Base-by-base conservation (phyloP, 2,329 filamentous ascomycete species). In the Alternaria alternata region DNA sequence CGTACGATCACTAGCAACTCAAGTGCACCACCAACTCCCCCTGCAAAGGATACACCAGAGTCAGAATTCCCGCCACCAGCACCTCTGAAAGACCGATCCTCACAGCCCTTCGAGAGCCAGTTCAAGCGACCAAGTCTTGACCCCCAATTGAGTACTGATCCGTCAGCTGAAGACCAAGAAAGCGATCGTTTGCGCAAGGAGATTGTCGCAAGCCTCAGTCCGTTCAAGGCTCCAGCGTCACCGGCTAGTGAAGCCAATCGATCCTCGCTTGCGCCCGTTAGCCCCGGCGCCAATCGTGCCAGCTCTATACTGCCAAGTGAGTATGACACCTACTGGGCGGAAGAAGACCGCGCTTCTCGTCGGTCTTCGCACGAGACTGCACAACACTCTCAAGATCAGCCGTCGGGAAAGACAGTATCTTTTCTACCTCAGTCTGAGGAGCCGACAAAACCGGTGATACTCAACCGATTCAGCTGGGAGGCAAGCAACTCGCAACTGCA, bases 151-250 rank as follows among this genome's bases (percentile, higher is more conserved):
- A 86, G 84, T 69, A 85, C 84, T 0, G 82, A 83, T 9, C 82
- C 83, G 7, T 80, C 79, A 7, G 84, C 84, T 0, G 84, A 87
- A 30, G 82, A 89, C 59, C 87, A 89, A 65, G 90, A 93, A 69
- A 93, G 86, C 69, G 91, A 94, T 65, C 83, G 86, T 57, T 75
- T 94, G 47, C 85, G 88, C 28, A 89, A 92, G 60, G 91, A 94
- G 68, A 94, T 94, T 55, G 87, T 92, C 54, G 87, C 86, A 59
- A 91, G 88, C 42, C 81, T 94, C 2, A 73, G 59, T 39, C 75
- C 88, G 0, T 73, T 81, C 12, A 65, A 64, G 51, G 63, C 64
- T 36, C 63, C 66, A 12, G 65, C 62, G n/a, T 61, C 61, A 9
- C 61, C 67, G 32, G 58, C 52, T 16, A 43, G 53, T 22, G 68